Evolutionary conservation across 2,329 filamentous ascomycete genomes (phyloP).

Genomic region (Sclerotinia glacialis): DNA sequence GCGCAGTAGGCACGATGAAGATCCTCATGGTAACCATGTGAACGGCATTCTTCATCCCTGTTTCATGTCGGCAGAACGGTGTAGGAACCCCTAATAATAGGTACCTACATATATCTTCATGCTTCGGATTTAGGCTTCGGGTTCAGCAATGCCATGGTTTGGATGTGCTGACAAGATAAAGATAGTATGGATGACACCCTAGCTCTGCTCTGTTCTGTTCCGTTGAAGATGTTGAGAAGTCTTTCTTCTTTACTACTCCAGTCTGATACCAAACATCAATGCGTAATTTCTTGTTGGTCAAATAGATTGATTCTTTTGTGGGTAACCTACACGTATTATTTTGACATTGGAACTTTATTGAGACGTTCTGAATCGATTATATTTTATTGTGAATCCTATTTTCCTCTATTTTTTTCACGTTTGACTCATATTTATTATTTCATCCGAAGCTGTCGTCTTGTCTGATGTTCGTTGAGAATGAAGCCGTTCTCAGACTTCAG

Average conservation of each 20-base stretch:
- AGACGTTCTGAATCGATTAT: neutral
- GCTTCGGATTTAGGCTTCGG: neutral
- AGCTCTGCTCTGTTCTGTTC: too few species aligned
- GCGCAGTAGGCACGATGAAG: constrained; percentile 14
- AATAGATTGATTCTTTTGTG: constrained; percentile 3
- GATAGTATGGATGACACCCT: neutral
- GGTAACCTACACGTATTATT: neutral
- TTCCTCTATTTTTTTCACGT: neutral
- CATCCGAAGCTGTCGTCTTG: neutral
- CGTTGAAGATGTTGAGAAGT: too few species aligned
- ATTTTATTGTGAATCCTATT: neutral
- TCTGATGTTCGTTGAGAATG: neutral
- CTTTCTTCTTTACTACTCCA: neutral
- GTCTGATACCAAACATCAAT: constrained; percentile 14
- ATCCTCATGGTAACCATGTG: constrained; percentile 21
- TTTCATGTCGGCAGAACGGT: constrained; percentile 10
- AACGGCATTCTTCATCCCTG: constrained; percentile 20
- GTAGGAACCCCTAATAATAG: constrained; percentile 10
- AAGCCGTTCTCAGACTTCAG: neutral
- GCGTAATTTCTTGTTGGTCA: neutral
- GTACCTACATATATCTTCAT: constrained; percentile 9
- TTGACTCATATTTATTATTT: neutral
- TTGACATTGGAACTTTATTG: neutral
- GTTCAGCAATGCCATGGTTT: constrained; percentile 9
- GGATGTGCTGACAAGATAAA: neutral